These are phyloP conservation scores for Clarireedia paspali DNA, from an alignment of 2,329 filamentous ascomycete genomes.

Conservation along the genomic window DNA sequence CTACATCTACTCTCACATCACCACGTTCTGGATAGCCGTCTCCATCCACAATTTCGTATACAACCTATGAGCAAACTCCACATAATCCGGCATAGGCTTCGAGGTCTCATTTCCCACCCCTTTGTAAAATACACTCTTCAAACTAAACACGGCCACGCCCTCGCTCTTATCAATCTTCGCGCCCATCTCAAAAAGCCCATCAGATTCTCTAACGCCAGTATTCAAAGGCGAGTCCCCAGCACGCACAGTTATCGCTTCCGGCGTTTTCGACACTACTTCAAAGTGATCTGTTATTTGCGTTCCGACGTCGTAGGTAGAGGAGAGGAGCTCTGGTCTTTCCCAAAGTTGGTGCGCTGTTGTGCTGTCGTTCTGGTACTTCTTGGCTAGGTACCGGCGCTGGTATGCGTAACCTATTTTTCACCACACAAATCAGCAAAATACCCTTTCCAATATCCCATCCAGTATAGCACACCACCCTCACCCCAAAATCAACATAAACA, in stretches of 20 bases:
- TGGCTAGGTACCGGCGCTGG: slow-evolving; percentile 50
- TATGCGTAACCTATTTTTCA: slow-evolving; percentile 39
- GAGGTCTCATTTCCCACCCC: slow-evolving; percentile 36
- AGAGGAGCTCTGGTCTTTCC: slow-evolving; percentile 45
- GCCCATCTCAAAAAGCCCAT: slow-evolving; percentile 60
- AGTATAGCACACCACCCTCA: neutral
- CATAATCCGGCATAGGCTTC: slow-evolving; percentile 37
- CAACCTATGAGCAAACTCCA: slow-evolving; percentile 44
- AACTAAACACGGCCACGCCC: slow-evolving; percentile 51
- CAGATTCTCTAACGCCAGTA: slow-evolving; percentile 46
- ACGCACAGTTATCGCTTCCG: slow-evolving; percentile 52
- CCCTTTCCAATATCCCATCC: too few relatives aligned
- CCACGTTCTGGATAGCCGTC: slow-evolving; percentile 33
- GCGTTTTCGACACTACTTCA: slow-evolving; percentile 59
- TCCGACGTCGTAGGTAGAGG: slow-evolving; percentile 52
- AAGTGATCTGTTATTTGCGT: slow-evolving; percentile 65
- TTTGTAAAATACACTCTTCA: slow-evolving; percentile 58
- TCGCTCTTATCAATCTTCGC: slow-evolving; percentile 54
- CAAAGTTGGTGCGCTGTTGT: slow-evolving; percentile 55
- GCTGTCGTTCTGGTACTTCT: slow-evolving; percentile 46
- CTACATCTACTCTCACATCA: slow-evolving; percentile 7
- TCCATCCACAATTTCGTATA: slow-evolving; percentile 51
- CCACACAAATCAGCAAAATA: too few relatives aligned
- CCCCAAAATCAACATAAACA: neutral
- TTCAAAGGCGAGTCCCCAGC: slow-evolving; percentile 59